Evolutionary conservation across 2,329 filamentous ascomycete species (phyloP).

Genomic region (Sporothrix schenckii): DNA sequence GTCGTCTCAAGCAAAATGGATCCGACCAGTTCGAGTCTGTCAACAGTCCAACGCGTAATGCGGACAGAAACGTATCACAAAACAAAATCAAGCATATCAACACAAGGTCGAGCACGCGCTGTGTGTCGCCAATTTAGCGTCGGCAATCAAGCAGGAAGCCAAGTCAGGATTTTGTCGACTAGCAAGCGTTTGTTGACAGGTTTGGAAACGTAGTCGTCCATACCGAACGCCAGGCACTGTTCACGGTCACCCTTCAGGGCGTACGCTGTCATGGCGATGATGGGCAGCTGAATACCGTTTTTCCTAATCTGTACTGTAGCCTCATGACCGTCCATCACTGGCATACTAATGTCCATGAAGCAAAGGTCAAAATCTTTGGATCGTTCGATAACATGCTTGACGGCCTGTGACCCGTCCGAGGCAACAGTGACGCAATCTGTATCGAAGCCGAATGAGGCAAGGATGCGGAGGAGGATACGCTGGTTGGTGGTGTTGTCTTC

Average conservation of each 20-base stretch:
- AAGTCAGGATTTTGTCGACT: constrained; percentile 31
- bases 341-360: constrained; percentile 64
- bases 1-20: background rate
- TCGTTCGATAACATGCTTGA: constrained; percentile 47
- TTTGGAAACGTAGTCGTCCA: constrained; percentile 58
- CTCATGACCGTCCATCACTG: constrained; percentile 58
- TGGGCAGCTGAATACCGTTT: constrained; percentile 37
- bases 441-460: constrained; percentile 47
- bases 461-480: constrained; percentile 45
- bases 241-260: constrained; percentile 60
- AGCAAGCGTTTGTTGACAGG: constrained; percentile 39
- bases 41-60: background rate
- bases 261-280: constrained; percentile 59
- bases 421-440: constrained; percentile 45
- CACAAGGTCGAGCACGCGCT: background rate
- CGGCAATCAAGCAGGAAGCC: constrained; percentile 28
- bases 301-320: constrained; percentile 55
- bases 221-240: constrained; percentile 55
- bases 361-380: constrained; percentile 52
- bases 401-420: constrained; percentile 50
- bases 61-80: background rate
- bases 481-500: constrained; percentile 52
- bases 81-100: background rate
- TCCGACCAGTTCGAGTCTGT: background rate
- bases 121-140: background rate